Evolutionary conservation across 495 filamentous ascomycete species (phyloP).

Genomic region (Penicillium goetzii): DNA sequence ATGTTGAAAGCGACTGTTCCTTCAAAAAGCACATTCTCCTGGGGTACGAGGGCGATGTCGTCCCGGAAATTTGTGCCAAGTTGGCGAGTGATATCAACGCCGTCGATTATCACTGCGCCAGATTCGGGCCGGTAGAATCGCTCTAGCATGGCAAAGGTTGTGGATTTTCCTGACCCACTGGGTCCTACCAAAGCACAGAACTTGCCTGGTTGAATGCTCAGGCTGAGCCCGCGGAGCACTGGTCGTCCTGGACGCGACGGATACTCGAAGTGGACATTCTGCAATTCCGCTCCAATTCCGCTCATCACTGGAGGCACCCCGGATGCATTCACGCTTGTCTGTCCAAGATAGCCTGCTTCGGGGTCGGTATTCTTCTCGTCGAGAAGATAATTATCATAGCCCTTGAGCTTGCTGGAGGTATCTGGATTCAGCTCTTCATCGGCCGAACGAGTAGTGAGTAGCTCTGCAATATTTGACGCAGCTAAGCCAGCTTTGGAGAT

Average conservation of each 20-base stretch:
- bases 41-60: slow-evolving; percentile 56
- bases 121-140: slow-evolving; percentile 57
- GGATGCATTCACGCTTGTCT: not conserved
- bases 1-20: slow-evolving; percentile 59
- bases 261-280: slow-evolving; percentile 61
- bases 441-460: slow-evolving; percentile 38
- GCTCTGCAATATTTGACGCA: slow-evolving; percentile 38
- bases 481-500: slow-evolving; percentile 56
- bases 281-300: slow-evolving; percentile 52
- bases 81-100: slow-evolving; percentile 43
- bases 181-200: slow-evolving; percentile 64
- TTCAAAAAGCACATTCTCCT: slow-evolving; percentile 57
- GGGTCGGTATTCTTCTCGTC: slow-evolving; percentile 33
- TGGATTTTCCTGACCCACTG: slow-evolving; percentile 64
- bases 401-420: slow-evolving; percentile 17
- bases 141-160: slow-evolving; percentile 61
- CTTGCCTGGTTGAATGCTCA: slow-evolving; percentile 58
- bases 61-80: slow-evolving; percentile 48
- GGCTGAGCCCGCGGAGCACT: slow-evolving; percentile 56
- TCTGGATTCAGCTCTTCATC: slow-evolving; percentile 33
- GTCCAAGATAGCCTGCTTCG: slow-evolving; percentile 25
- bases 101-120: slow-evolving; percentile 45
- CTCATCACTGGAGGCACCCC: slow-evolving; percentile 15
- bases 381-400: slow-evolving; percentile 16
- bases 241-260: slow-evolving; percentile 57